phyloP scores from a whole-genome alignment of 2,329 filamentous ascomycete genomes.

The Daldinia sp. region DNA sequence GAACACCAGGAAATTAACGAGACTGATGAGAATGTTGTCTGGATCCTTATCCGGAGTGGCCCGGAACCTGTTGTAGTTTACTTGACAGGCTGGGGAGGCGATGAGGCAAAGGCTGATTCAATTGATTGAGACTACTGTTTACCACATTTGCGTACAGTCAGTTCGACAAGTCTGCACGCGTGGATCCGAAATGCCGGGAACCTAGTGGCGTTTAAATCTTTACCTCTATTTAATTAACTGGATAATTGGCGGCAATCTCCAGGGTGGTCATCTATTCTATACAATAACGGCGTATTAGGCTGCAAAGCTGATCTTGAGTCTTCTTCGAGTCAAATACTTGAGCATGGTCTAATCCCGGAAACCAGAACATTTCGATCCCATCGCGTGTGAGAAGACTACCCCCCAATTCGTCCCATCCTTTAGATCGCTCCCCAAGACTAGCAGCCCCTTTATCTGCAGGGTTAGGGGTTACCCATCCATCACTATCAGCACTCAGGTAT shows the following conservation, averaged over 20 bases:
- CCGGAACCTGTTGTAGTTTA: slow-evolving; percentile 71
- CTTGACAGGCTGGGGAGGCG: slow-evolving; percentile 71
- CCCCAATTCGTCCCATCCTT: slow-evolving; percentile 28
- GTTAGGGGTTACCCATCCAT: slow-evolving; percentile 47
- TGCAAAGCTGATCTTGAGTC: slow-evolving; percentile 47
- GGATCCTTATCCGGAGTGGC: slow-evolving; percentile 74
- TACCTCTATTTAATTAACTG: slow-evolving; percentile 28
- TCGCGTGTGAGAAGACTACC: slow-evolving; percentile 46
- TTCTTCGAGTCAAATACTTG: slow-evolving; percentile 65
- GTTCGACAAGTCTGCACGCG: slow-evolving; percentile 12
- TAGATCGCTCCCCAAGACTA: slow-evolving; percentile 49
- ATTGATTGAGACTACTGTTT: slow-evolving; percentile 20
- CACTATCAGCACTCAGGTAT: slow-evolving; percentile 63
- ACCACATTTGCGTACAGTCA: slow-evolving; percentile 24
- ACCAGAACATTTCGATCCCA: slow-evolving; percentile 71
- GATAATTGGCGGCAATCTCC: slow-evolving; percentile 24
- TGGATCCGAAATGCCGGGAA: slow-evolving; percentile 18
- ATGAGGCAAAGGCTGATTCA: slow-evolving; percentile 54
- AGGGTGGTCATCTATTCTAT: slow-evolving; percentile 36
- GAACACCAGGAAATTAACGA: slow-evolving; percentile 79
- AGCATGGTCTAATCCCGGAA: slow-evolving; percentile 71
- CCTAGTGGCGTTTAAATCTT: slow-evolving; percentile 19
- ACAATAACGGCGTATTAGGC: slow-evolving; percentile 49
- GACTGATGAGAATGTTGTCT: slow-evolving; percentile 68
- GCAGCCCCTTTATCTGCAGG: slow-evolving; percentile 26